Evolutionary conservation across 768 basidiomycete species (phyloP).

Genomic region (Suillus clintonianus): DNA sequence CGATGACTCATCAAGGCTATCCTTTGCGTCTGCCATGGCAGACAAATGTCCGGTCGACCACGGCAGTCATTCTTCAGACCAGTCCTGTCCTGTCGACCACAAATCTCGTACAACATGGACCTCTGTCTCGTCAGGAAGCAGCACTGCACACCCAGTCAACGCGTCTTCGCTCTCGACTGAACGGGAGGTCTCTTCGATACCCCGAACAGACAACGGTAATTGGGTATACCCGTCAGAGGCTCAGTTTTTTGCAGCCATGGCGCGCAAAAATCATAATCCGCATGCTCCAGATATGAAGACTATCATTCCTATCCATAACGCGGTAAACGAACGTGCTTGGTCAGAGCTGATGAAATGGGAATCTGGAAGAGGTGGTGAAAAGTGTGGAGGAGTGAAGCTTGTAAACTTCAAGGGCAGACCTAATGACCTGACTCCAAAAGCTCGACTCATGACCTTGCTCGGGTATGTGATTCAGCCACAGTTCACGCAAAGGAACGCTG

Average conservation of each 20-base stretch:
- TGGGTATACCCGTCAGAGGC: too few species aligned
- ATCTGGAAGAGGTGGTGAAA: slow-evolving; percentile 73
- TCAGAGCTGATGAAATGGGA: slow-evolving; percentile 86
- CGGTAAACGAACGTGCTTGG: slow-evolving; percentile 96
- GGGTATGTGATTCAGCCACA: too few species aligned
- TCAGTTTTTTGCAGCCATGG: slow-evolving; percentile 96
- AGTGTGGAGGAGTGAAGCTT: slow-evolving; percentile 79
- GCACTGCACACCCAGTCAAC: slow-evolving; percentile 4
- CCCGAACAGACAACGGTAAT: too few species aligned
- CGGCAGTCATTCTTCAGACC: slow-evolving; percentile 28
- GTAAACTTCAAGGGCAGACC: too few species aligned
- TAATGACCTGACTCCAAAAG: too few species aligned
- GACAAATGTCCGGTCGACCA: slow-evolving; percentile 56
- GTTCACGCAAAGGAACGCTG: neutral
- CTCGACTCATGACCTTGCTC: too few species aligned
- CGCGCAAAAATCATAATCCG: slow-evolving; percentile 90
- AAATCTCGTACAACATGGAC: slow-evolving; percentile 48
- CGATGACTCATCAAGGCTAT: slow-evolving; percentile 8
- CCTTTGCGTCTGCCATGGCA: slow-evolving; percentile 19
- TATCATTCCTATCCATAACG: slow-evolving; percentile 98
- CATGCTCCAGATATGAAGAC: slow-evolving; percentile 88
- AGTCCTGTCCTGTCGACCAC: slow-evolving; percentile 70
- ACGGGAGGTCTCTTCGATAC: too few species aligned
- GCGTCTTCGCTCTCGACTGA: slow-evolving; percentile 56
- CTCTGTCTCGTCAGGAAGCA: slow-evolving; percentile 22